Base-by-base conservation (phyloP, 306 rosid species). In the Corylus americana region DNA sequence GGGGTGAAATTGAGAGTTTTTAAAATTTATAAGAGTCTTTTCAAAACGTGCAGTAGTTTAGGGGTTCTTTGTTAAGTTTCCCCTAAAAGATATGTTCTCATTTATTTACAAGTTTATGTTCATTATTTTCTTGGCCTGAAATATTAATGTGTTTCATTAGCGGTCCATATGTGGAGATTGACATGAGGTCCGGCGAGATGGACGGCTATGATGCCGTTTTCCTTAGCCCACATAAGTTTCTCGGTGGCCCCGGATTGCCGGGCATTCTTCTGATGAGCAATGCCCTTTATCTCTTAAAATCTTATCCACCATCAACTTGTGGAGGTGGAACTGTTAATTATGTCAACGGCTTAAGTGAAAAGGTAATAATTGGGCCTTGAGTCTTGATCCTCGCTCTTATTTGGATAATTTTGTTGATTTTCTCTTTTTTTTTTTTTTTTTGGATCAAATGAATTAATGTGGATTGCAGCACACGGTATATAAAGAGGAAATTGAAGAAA, bases 211-310 rank as follows among this genome's bases (percentile, higher is more conserved):
- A 94, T 84, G 97, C 82, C 0, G 72, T 94, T 45, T 90, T 92
- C 29, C 73, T 94, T 4, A 94, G 98, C 59, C 83, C 97, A 11
- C 97, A 94, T 71, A 92, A 94, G 86, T 92, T 92, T 84, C 37
- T 92, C 0, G 98, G 98, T 0, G 97, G 98, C 4, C 98, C 98
- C 8, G 97, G 86, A 70, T 83, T 93, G 18, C 95, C 98, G 1
- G 97, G 98, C 18, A 58, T 92, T 1, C 88, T 94, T 10, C 55
- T 94, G 4, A 87, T 90, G 91, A 91, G 57, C 86, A 88, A 86
- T 37, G 80, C 78, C 8, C 86, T 94, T 3, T 94, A 94, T 77
- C 57, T 2, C 45, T 76, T 94, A 3, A 44, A 63, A 79, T 83
- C 91, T 77, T 85, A 84, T 13, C 89, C 97, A 0, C 98, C 98